Conservation (phyloP, 495 filamentous ascomycete species). For the Penicillium odoratum region DNA sequence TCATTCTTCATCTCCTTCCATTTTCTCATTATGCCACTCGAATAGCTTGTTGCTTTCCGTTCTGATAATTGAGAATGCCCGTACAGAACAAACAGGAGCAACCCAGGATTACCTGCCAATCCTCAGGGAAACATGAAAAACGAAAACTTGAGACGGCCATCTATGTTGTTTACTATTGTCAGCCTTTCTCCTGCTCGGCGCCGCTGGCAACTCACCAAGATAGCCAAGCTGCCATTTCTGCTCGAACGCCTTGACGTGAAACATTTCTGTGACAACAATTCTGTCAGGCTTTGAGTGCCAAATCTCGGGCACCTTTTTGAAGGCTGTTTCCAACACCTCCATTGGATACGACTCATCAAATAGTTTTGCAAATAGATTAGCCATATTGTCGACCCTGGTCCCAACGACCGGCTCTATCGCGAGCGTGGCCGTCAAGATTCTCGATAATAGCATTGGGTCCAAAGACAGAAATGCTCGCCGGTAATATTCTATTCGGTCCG, state of each 20-base stretch:
- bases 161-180: background rate
- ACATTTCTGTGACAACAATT: background rate
- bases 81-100: background rate
- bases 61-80: background rate
- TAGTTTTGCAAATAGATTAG: background rate
- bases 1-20: background rate
- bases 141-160: background rate
- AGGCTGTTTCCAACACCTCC: background rate
- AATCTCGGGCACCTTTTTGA: background rate
- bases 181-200: background rate
- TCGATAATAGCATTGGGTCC: background rate
- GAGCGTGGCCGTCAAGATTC: background rate
- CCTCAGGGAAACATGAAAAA: background rate
- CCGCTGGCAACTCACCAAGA: background rate
- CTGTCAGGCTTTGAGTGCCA: background rate
- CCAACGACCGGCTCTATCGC: background rate
- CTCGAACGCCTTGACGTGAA: slow-evolving; percentile 2
- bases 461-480: background rate
- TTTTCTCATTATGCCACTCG: background rate
- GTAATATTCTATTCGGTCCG: background rate
- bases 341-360: background rate
- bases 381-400: background rate
- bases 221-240: background rate
- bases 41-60: background rate
- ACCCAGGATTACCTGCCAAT: background rate